A percentile compares a stretch with the other conserved stretches of the same genome.
phyloP scores from a whole-genome alignment of 1,284 basidiomycete genomes.

The Phellopilus nigrolimitatus region DNA sequence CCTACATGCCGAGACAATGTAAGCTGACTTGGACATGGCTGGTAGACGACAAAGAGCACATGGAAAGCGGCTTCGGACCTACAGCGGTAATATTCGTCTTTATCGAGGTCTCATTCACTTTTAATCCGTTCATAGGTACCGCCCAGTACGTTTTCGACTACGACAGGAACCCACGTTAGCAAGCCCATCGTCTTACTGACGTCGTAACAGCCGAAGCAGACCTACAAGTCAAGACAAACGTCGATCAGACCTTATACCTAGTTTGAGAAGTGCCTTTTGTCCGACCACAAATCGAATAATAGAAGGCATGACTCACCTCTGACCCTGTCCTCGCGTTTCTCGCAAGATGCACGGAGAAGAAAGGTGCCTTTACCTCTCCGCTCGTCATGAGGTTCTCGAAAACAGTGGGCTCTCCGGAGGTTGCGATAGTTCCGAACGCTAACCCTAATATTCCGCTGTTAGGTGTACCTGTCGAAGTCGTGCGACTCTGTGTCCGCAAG shows the following conservation, averaged over 20 bases:
- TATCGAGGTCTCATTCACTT: constrained; percentile 28
- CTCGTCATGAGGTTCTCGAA: constrained; percentile 56
- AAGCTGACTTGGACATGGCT: background rate
- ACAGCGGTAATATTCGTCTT: constrained; percentile 34
- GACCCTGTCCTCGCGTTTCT: constrained; percentile 43
- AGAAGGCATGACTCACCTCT: constrained; percentile 33
- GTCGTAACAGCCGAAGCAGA: constrained; percentile 59
- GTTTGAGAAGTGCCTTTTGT: too few relatives aligned
- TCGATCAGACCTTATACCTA: constrained; percentile 2
- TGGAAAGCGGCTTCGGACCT: constrained; percentile 21
- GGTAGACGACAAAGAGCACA: background rate
- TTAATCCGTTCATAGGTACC: constrained; percentile 40
- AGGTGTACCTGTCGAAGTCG: constrained; percentile 41
- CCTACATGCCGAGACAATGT: constrained; percentile 32
- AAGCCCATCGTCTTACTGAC: constrained; percentile 41
- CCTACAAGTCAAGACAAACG: constrained; percentile 28
- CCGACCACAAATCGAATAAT: constrained; percentile 6
- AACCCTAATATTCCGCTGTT: constrained; percentile 54
- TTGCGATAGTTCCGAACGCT: constrained; percentile 51
- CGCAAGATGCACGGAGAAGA: constrained; percentile 56
- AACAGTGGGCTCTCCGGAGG: constrained; percentile 43
- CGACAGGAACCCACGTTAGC: constrained; percentile 48
- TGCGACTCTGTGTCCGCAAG: constrained; percentile 37
- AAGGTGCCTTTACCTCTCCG: constrained; percentile 38
- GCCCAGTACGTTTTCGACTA: constrained; percentile 57